phyloP scores from a whole-genome alignment of 331 rosid genomes.

The Spiraea crenata region DNA sequence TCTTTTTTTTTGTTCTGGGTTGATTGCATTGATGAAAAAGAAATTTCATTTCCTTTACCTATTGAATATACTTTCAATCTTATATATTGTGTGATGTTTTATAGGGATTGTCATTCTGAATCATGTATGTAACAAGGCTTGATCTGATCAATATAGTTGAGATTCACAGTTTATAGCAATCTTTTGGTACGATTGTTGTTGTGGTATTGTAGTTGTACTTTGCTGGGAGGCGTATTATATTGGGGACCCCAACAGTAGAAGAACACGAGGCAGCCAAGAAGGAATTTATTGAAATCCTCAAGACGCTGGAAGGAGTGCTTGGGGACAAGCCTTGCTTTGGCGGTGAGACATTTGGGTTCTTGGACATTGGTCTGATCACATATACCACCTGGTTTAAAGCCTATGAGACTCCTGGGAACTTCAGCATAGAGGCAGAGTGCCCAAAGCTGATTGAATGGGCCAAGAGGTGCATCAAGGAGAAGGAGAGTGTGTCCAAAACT shows the following conservation, averaged over 20 bases:
- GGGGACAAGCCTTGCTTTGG: conserved; percentile 30
- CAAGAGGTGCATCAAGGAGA: conserved; percentile 37
- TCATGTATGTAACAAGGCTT: too few relatives aligned
- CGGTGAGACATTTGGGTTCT: conserved; percentile 18
- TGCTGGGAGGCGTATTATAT: conserved; percentile 17
- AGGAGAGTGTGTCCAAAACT: conserved; percentile 33
- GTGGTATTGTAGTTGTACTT: conserved; percentile 16
- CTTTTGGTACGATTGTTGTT: too few relatives aligned
- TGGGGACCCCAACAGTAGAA: conserved; percentile 37
- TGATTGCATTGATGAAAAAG: too few relatives aligned
- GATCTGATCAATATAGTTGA: too few relatives aligned
- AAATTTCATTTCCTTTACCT: neutral
- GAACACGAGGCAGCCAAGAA: conserved; percentile 18
- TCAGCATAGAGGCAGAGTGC: conserved; percentile 44
- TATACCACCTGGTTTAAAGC: conserved; percentile 14
- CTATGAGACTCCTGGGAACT: conserved; percentile 43
- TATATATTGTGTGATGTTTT: too few relatives aligned
- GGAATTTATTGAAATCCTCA: conserved; percentile 8
- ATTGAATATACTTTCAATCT: too few relatives aligned
- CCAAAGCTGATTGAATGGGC: conserved; percentile 13
- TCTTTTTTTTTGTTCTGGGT: too few relatives aligned
- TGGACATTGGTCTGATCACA: conserved; percentile 21
- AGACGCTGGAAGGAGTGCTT: conserved; percentile 16
- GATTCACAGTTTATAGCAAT: too few relatives aligned
- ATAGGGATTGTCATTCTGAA: too few relatives aligned